Evolutionary conservation across 2,329 filamentous ascomycete genomes (phyloP), one percentile per base, ranked within the genome.

Genomic region (Neonectria coccinea): DNA sequence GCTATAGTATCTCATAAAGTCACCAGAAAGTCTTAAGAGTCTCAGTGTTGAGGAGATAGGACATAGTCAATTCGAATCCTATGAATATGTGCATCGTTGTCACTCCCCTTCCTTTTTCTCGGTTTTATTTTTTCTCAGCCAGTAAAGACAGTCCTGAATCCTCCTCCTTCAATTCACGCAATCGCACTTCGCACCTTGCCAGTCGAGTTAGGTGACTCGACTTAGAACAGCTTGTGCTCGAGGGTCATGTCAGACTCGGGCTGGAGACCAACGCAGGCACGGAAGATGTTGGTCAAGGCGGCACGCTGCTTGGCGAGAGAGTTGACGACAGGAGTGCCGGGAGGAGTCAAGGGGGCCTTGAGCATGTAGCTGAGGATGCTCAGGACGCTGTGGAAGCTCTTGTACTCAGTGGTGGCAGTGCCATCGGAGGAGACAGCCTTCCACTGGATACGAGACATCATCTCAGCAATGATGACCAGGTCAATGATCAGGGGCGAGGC

Each of bases 351-450:
- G 42, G 96, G 96, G 61, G 96, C 96, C 90, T 96, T 90, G 77
- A 99, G 91, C 96, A 99, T 99, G 86, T 97, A 99, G 88, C 94
- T 97, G 74, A 99, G 90, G 68, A 99, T 89, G 83, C 93, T 97
- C 67, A 99, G 90, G 45, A 99, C 96, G 79, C 92, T 95, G 85
- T 99, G 96, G 89, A 99, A 98, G 78, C 90, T 91, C 86, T 92
- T 93, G 86, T 91, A 99, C 57, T 94, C 91, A 67, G 85, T 85
- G 60, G 83, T 85, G 70, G 77, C 79, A 65, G 76, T 83, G 59
- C 82, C 86, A 66, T 83, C 84, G 66, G 78, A 83, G 44, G 83
- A 82, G 62, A 83, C 81, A 47, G 87, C 81, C 83, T 91, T 94
- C 95, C 96, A 99, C 83, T 93, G 89, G 78, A 99, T 94, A 77